A percentile compares a stretch with the other conserved stretches of the same genome.
Evolutionary conservation across 352 stramenopile genomes (phyloP).

Genomic region (Phytopythium ostracodes): DNA sequence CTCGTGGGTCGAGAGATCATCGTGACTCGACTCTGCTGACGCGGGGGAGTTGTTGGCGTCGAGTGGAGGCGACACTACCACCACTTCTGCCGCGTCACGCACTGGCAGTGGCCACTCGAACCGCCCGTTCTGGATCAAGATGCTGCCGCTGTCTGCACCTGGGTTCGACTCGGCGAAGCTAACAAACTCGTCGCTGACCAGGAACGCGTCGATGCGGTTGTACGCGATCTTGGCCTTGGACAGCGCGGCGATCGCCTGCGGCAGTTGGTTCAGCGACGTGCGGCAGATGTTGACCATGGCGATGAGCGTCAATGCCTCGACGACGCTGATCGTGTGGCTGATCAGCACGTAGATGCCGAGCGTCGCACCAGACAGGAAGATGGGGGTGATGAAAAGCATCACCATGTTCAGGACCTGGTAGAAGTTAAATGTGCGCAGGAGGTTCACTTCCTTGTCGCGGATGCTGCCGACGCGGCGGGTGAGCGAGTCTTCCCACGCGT

Average conservation of each 20-base stretch:
- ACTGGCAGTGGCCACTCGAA: conserved; percentile 25
- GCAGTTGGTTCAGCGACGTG: conserved; percentile 20
- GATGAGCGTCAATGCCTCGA: conserved; percentile 28
- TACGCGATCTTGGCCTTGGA: conserved; percentile 30
- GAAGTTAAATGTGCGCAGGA: conserved; percentile 32
- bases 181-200: conserved; percentile 13
- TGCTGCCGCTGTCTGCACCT: conserved; percentile 6
- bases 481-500: conserved; percentile 68
- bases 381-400: conserved; percentile 32
- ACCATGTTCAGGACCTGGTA: conserved; percentile 39
- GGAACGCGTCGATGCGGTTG: conserved; percentile 23
- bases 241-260: conserved; percentile 13
- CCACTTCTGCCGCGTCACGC: conserved; percentile 9
- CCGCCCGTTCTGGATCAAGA: conserved; percentile 15
- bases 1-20: neutral
- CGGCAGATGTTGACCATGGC: conserved; percentile 31
- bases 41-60: neutral
- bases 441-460: conserved; percentile 32
- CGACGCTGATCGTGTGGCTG: conserved; percentile 17
- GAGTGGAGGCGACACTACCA: conserved; percentile 15
- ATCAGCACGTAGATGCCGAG: conserved; percentile 24
- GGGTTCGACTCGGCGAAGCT: neutral
- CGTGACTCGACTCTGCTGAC: neutral
- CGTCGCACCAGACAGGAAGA: conserved; percentile 20
- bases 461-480: conserved; percentile 31